phyloP scores from a whole-genome alignment of 2,329 filamentous ascomycete genomes.

The Aspergillus costaricaensis region DNA sequence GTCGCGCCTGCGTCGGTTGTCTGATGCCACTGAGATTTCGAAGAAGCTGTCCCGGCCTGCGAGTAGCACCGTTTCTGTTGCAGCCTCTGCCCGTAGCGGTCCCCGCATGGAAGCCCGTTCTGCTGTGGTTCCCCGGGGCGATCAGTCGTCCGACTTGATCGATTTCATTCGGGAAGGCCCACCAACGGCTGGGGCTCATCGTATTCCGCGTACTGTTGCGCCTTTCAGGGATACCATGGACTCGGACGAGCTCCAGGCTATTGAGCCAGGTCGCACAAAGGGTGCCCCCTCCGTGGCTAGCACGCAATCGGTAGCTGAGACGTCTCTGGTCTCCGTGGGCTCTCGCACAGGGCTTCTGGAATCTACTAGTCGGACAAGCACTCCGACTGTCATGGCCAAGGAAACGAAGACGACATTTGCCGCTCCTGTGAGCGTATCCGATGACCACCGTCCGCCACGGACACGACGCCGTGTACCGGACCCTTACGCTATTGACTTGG shows the following conservation, averaged over 20 bases:
- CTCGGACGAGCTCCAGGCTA: slow-evolving; percentile 66
- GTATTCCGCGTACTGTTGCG: slow-evolving; percentile 79
- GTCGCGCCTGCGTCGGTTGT: slow-evolving; percentile 15
- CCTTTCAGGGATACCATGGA: slow-evolving; percentile 85
- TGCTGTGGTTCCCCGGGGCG: slow-evolving; percentile 61
- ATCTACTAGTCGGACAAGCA: slow-evolving; percentile 36
- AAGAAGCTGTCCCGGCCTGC: slow-evolving; percentile 19
- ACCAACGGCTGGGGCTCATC: slow-evolving; percentile 63
- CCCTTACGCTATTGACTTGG: slow-evolving; percentile 83
- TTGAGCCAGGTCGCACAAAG: slow-evolving; percentile 33
- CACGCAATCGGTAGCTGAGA: slow-evolving; percentile 48
- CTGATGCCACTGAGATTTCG: slow-evolving; percentile 21
- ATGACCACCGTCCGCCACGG: slow-evolving; percentile 61
- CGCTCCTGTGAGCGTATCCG: slow-evolving; percentile 26
- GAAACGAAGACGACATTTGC: slow-evolving; percentile 1
- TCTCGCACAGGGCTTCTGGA: slow-evolving; percentile 71
- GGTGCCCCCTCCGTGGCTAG: slow-evolving; percentile 42
- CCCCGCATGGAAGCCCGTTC: slow-evolving; percentile 71
- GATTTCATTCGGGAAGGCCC: slow-evolving; percentile 93
- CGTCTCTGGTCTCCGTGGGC: slow-evolving; percentile 63
- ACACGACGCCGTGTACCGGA: slow-evolving; percentile 80
- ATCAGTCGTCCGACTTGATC: slow-evolving; percentile 81
- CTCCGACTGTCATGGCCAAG: slow-evolving; percentile 23
- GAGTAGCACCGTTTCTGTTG: slow-evolving; percentile 13
- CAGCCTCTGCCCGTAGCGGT: slow-evolving; percentile 24